Evolutionary conservation across 306 rosid genomes (phyloP).

Genomic region (Casuarina glauca): DNA sequence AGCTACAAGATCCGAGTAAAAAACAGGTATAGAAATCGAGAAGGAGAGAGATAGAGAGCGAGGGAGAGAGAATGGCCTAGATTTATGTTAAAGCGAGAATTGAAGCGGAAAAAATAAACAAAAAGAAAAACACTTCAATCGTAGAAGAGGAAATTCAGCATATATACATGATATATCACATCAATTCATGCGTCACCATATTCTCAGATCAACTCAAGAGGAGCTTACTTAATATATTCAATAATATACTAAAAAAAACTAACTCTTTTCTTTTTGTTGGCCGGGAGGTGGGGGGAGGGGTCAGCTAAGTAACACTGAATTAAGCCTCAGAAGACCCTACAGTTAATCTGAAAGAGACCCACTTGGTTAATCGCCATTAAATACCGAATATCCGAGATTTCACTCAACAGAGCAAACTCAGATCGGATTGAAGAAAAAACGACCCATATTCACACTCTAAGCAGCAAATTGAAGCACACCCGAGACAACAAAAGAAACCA

Average conservation of each 20-base stretch:
- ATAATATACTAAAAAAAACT: not conserved
- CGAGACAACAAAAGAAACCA: not conserved
- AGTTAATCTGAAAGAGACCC: not conserved
- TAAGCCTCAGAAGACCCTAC: constrained; percentile 17
- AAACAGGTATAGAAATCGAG: constrained; percentile 1
- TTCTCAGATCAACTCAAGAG: constrained; percentile 19
- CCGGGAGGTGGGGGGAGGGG: not conserved
- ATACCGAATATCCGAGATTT: not conserved
- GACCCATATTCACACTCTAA: not conserved
- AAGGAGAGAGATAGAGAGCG: not conserved
- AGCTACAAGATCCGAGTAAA: not conserved
- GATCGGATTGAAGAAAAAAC: not conserved
- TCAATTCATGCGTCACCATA: constrained; percentile 32
- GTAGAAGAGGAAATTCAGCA: constrained; percentile 25
- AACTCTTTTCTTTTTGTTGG: not conserved
- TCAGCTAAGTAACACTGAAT: constrained; percentile 5
- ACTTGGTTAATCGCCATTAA: not conserved
- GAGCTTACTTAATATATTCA: not conserved
- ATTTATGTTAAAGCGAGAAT: constrained; percentile 1
- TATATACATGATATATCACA: constrained; percentile 34
- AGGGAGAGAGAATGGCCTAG: constrained; percentile 6
- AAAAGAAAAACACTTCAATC: not conserved
- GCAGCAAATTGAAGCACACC: not conserved
- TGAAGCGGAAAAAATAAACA: not conserved
- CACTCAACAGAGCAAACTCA: constrained; percentile 3